These are phyloP conservation scores for Microthlaspi erraticum DNA, from an alignment of 345 rosid genomes.

Conservation along the genomic window DNA sequence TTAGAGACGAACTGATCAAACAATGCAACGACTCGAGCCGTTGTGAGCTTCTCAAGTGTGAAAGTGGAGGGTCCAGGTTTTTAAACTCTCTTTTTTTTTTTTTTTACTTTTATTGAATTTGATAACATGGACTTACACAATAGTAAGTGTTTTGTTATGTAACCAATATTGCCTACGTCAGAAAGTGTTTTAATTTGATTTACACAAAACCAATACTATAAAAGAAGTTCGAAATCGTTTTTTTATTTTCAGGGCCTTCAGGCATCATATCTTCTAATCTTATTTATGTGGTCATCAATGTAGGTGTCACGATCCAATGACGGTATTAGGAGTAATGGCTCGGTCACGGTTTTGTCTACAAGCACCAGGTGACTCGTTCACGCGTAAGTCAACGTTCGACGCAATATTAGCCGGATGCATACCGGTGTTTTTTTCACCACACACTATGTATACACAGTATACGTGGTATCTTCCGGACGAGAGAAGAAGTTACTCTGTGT, in stretches of 20 bases:
- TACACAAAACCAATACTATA: no score
- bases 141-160: no score
- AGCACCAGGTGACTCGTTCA: slow-evolving; percentile 62
- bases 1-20: slow-evolving; percentile 52
- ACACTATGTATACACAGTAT: slow-evolving; percentile 56
- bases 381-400: slow-evolving; percentile 59
- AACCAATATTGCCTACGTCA: no score
- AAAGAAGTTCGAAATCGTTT: no score
- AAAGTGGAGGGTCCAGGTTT: slow-evolving; percentile 45
- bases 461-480: slow-evolving; percentile 58
- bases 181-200: no score
- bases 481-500: slow-evolving; percentile 49
- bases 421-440: slow-evolving; percentile 63
- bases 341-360: slow-evolving; percentile 50
- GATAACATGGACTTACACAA: background rate
- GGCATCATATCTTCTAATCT: no score
- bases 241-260: no score
- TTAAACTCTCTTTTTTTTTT: background rate
- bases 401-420: slow-evolving; percentile 61
- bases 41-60: slow-evolving; percentile 57
- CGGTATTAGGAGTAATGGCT: slow-evolving; percentile 36
- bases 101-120: background rate
- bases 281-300: slow-evolving; percentile 19
- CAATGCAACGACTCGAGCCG: slow-evolving; percentile 49
- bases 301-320: slow-evolving; percentile 35